Evolutionary conservation across 768 basidiomycete species (phyloP), one percentile per base, ranked within the genome.

Genomic region (Termitomyces titanicus): DNA sequence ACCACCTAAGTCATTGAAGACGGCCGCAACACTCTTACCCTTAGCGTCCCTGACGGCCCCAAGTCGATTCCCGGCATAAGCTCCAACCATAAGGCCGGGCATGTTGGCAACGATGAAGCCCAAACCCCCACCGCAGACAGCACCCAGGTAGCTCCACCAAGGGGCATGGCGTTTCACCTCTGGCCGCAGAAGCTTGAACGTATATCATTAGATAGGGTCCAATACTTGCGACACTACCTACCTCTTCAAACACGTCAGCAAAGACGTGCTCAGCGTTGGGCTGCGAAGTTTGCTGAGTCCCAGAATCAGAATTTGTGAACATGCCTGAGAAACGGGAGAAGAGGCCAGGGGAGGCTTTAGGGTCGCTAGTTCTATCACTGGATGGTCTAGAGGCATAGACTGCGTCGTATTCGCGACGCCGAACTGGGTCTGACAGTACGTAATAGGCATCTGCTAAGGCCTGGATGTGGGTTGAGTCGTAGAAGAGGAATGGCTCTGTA

Each of bases 361-460:
- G 87, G 59, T 88, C 83, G 18, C 73, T 74, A 12, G 84, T 81
- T 49, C 73, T 80, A 61, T 85, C 82, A 33, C 73, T 66, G 17
- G 74, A 61, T 43, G 78, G 59, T 48, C 80, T 81, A 8, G 83
- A 78, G n/a, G 74, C 69, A 65, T 88, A 88, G 0, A 92, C 70
- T 0, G 60, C 60, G 60, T 92, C 91, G 60, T 92, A 92, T 69
- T 92, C 89, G 63, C 69, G 76, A 55, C 87, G 81, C 54, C 89
- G 78, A 40, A 78, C 76, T 4, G 85, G 70, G 69, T 97, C 92
- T 3, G 91, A 93, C 35, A 98, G 82, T 25, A 95, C 89, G 67
- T 92, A 97, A 72, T 96, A 96, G 17, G 94, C 94, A 69, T 97
- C 94, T 51, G 94, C 93, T 59, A 97, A 86, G 8, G 88, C 84